Conservation (phyloP, 441 rosid species). For the Macaranga tanarius region DNA sequence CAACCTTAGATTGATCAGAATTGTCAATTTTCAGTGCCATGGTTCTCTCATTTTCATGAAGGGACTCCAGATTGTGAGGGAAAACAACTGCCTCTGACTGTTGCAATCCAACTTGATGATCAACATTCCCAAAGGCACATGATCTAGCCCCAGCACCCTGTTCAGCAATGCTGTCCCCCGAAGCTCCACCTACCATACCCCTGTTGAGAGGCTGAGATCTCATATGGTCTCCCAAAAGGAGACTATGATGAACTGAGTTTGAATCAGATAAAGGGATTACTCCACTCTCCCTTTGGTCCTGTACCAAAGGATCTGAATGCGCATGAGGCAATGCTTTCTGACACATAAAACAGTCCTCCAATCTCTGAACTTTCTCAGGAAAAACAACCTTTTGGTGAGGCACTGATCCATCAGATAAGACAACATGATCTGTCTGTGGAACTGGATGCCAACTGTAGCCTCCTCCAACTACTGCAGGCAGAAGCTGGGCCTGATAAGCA, state of each 20-base stretch:
- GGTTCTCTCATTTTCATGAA: constrained; percentile 30
- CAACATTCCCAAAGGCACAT: constrained; percentile 27
- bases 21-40: constrained; percentile 23
- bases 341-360: constrained; percentile 61
- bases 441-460: constrained; percentile 53
- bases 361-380: constrained; percentile 38
- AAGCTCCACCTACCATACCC: constrained; percentile 33
- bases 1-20: constrained; percentile 33
- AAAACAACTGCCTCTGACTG: constrained; percentile 34
- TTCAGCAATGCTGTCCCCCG: constrained; percentile 39
- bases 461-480: constrained; percentile 42
- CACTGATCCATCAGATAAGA: constrained; percentile 46
- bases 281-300: constrained; percentile 35
- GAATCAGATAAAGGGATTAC: constrained; percentile 28
- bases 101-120: constrained; percentile 35
- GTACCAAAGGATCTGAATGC: constrained; percentile 57
- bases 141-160: constrained; percentile 36
- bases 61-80: constrained; percentile 33
- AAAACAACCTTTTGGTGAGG: constrained; percentile 37
- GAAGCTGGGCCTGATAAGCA: constrained; percentile 39
- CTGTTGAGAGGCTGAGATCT: constrained; percentile 32
- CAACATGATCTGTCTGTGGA: constrained; percentile 40
- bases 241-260: constrained; percentile 46
- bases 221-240: constrained; percentile 36
- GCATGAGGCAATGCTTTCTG: constrained; percentile 72